Conservation (phyloP, 371 early-diverging fungal genomes). For the Mortierella sp. region DNA sequence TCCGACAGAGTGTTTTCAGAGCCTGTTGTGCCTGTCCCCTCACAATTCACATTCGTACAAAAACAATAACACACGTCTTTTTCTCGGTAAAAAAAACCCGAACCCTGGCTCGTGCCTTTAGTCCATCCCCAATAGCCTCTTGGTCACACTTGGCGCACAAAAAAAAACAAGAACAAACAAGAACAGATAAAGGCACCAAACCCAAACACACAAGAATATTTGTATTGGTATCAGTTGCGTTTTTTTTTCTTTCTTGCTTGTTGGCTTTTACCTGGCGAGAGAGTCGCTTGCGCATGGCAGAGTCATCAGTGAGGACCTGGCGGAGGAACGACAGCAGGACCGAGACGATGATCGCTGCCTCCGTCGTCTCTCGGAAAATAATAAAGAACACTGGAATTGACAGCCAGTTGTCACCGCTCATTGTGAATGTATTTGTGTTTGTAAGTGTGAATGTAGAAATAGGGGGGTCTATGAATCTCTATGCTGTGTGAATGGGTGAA, state of each 20-base stretch:
- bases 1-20: background rate
- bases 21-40: too few species aligned
- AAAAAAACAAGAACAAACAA: background rate
- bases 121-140: too few species aligned
- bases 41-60: too few species aligned
- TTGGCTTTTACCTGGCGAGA: slow-evolving; percentile 64
- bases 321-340: slow-evolving; percentile 81
- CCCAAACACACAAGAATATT: too few species aligned
- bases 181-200: too few species aligned
- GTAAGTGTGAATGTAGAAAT: background rate
- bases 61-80: too few species aligned
- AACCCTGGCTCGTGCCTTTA: background rate
- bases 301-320: slow-evolving; percentile 67
- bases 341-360: slow-evolving; percentile 86
- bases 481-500: background rate
- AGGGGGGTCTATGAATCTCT: too few species aligned
- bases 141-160: background rate
- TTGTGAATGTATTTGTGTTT: background rate
- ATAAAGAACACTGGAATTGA: slow-evolving; percentile 84
- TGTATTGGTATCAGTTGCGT: too few species aligned
- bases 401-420: background rate
- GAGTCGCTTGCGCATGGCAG: slow-evolving; percentile 61
- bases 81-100: background rate
- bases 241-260: background rate
- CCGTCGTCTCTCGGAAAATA: slow-evolving; percentile 86